Percentiles rank a stretch among this genome's conserved stretches.
phyloP scores from a whole-genome alignment of 2,329 filamentous ascomycete species.

The Fusarium sp. region DNA sequence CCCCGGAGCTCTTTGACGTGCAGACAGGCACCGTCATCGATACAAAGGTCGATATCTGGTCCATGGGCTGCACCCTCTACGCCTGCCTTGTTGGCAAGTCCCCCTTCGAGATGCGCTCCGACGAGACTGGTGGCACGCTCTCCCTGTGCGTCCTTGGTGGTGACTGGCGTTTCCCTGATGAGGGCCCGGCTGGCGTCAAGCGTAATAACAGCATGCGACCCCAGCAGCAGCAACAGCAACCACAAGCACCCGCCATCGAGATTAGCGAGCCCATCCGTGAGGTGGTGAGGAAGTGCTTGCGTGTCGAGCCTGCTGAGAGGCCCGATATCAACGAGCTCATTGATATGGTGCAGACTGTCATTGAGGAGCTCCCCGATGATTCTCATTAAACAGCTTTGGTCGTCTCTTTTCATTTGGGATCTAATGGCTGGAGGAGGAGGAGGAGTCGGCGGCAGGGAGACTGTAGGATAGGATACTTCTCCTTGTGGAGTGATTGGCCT shows the following conservation, averaged over 20 bases:
- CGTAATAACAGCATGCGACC: conserved; percentile 56
- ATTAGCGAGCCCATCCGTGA: conserved; percentile 89
- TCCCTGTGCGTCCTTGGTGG: conserved; percentile 93
- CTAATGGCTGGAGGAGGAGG: not conserved
- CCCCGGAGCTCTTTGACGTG: conserved; percentile 97
- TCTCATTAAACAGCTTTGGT: conserved; percentile 28
- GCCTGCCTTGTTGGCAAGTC: conserved; percentile 97
- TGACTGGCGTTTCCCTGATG: conserved; percentile 97
- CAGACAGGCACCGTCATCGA: conserved; percentile 93
- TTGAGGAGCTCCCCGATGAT: conserved; percentile 74
- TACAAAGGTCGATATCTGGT: conserved; percentile 98
- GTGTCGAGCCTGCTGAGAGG: conserved; percentile 86
- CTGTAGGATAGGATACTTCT: conserved; percentile 34
- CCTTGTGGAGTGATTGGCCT: conserved; percentile 13
- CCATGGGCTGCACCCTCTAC: conserved; percentile 95
- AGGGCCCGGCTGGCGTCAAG: conserved; percentile 71
- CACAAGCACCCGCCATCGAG: conserved; percentile 53
- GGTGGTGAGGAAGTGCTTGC: conserved; percentile 86
- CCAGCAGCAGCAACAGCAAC: conserved; percentile 47
- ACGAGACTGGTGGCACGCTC: conserved; percentile 94
- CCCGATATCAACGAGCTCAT: conserved; percentile 91
- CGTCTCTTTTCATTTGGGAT: not conserved
- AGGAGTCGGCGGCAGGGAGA: conserved; percentile 8
- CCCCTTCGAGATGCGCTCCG: conserved; percentile 93
- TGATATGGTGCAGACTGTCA: conserved; percentile 78